Base-by-base conservation (phyloP, 2,329 filamentous ascomycete species). In the Pseudogymnoascus sp. region DNA sequence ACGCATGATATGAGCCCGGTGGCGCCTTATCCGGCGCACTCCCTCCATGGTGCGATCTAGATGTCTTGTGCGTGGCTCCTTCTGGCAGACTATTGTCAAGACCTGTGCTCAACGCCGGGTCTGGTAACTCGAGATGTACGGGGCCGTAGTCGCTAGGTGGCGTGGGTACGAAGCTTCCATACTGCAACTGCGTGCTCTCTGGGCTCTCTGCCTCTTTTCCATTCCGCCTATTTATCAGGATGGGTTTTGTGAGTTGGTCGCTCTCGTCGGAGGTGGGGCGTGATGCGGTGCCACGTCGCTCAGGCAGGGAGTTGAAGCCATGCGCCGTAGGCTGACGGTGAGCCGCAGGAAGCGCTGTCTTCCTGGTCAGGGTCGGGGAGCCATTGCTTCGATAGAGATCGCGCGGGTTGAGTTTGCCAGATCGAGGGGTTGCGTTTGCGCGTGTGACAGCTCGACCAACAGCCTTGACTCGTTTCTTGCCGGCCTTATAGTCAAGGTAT, bases 401-500 rank as follows among this genome's bases (percentile, higher is more conserved):
- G 33, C 53, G 35, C 62, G 24, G 16, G 41, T 64, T 35, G 14
- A 61, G 66, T 59, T 16, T 64, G 28, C 56, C 62, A 22, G 65
- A 61, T 64, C 65, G 67, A 8, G 86, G 83, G 0, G 84, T 83
- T 64, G 78, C 75, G 65, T 83, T 79, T 73, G 84, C 75, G 78
- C 85, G 77, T 78, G 84, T 81, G 66, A 95, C 82, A 64, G 91
- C 91, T 66, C 89, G 84, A 24, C 82, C 78, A 61, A 97, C 87
- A 63, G 86, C 87, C 76, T 97, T 98, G 75, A 98, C 82, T 73
- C 92, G 89, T 78, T 97, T 97, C 78, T 98, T 98, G 65, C 92
- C 93, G 63, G 87, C 87, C 82, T 96, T 96, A 81, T 98, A 98
- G 77, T 97, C 86, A 70, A 98, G 83, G 75, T 97, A 98, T 76